Percentiles rank a stretch among this genome's conserved stretches.
phyloP scores from a whole-genome alignment of 768 basidiomycete genomes.

The Stropharia rugosoannulata region DNA sequence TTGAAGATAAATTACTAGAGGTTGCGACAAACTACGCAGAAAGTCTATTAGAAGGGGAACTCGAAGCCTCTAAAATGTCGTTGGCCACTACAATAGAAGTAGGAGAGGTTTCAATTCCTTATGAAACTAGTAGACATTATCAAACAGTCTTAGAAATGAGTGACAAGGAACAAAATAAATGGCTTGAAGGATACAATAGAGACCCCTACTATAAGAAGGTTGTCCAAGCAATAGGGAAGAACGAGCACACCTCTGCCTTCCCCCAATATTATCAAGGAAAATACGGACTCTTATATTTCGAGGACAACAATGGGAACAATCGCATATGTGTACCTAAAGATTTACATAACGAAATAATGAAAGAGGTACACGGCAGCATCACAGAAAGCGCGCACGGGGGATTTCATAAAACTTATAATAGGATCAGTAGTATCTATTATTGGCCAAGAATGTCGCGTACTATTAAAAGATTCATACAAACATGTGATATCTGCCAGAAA shows the following conservation, averaged over 20 bases:
- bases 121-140: no score
- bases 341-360: background rate
- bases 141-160: no score
- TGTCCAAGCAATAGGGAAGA: no score
- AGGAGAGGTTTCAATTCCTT: no score
- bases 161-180: no score
- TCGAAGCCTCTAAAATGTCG: no score
- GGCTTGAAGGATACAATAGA: no score
- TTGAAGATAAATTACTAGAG: background rate
- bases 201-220: no score
- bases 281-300: constrained; percentile 3
- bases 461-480: background rate
- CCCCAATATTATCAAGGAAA: background rate
- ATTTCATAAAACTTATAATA: background rate
- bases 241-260: no score
- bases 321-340: background rate
- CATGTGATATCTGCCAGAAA: constrained; percentile 10
- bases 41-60: no score
- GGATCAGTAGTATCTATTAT: background rate
- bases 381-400: constrained; percentile 3
- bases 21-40: no score
- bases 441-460: constrained; percentile 5
- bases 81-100: no score
- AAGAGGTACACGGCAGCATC: background rate
- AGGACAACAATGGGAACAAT: background rate